Evolutionary conservation across 257 asterid genomes (phyloP).

Genomic region (Lycium barbarum): DNA sequence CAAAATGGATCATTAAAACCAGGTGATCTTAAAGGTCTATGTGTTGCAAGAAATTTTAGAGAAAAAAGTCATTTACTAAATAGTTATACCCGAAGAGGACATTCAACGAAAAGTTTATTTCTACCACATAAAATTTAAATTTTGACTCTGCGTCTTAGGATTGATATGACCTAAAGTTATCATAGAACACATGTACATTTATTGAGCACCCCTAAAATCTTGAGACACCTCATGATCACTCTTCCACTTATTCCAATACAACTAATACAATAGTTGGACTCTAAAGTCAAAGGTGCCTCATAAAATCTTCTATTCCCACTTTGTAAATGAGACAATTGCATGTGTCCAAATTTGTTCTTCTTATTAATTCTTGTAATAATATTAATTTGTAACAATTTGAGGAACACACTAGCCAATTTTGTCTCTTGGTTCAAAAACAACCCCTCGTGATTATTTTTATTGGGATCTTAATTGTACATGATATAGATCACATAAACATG

Average conservation of each 20-base stretch:
- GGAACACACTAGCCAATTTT: constrained; percentile 25
- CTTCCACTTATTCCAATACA: not conserved
- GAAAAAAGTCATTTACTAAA: too few species aligned
- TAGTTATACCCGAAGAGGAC: too few species aligned
- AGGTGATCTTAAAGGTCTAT: too few species aligned
- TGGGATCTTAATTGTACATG: not conserved
- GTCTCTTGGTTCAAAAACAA: constrained; percentile 34
- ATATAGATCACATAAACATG: not conserved
- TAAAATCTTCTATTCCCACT: not conserved
- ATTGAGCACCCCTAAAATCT: not conserved
- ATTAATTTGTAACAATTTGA: not conserved
- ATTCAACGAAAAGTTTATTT: too few species aligned
- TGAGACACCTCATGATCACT: not conserved
- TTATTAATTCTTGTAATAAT: not conserved
- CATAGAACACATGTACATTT: not conserved
- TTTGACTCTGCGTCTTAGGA: too few species aligned
- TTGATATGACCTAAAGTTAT: not conserved
- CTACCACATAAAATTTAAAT: not conserved
- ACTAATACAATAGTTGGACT: not conserved
- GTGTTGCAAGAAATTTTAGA: too few species aligned
- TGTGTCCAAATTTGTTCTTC: constrained; percentile 30
- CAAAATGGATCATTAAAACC: too few species aligned
- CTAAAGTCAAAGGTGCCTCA: not conserved
- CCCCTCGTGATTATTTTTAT: constrained; percentile 27
- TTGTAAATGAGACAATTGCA: constrained; percentile 31